Conservation (phyloP, 257 asterid genomes). For the Euphrasia confusa region DNA sequence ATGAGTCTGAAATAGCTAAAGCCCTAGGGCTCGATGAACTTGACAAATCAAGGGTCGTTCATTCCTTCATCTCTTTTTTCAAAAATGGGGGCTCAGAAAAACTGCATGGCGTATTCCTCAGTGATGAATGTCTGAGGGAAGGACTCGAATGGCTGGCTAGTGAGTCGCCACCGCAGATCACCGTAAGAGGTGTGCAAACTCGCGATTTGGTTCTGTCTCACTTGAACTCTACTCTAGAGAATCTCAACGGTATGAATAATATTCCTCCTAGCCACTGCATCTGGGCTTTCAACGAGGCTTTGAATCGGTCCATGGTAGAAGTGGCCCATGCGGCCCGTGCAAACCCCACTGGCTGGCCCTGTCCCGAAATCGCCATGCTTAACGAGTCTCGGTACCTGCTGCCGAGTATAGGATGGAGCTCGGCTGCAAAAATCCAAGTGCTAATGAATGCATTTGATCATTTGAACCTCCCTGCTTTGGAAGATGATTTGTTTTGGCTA, state of each 20-base stretch:
- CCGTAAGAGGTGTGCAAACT: constrained; percentile 39
- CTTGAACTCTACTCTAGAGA: constrained; percentile 47
- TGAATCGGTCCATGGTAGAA: constrained; percentile 52
- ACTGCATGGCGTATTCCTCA: constrained; percentile 48
- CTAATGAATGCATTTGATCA: constrained; percentile 37
- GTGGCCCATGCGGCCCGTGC: constrained; percentile 54
- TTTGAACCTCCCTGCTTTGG: constrained; percentile 51
- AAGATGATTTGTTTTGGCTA: constrained; percentile 63
- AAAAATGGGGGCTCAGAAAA: constrained; percentile 34
- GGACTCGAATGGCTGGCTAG: constrained; percentile 85
- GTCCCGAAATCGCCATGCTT: constrained; percentile 77
- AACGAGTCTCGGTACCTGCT: constrained; percentile 48
- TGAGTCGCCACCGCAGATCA: constrained; percentile 65
- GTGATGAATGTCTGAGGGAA: constrained; percentile 55
- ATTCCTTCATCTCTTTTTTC: constrained; percentile 43
- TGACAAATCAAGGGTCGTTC: constrained; percentile 43
- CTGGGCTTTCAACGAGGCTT: constrained; percentile 59
- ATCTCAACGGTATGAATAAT: constrained; percentile 30
- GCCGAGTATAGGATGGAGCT: constrained; percentile 82
- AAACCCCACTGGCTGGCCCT: constrained; percentile 79
- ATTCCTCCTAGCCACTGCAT: constrained; percentile 68
- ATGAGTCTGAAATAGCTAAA: constrained; percentile 38
- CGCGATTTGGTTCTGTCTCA: constrained; percentile 67
- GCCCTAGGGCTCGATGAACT: constrained; percentile 50
- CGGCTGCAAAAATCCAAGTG: constrained; percentile 39